Percentiles rank a stretch among this genome's conserved stretches.
These are phyloP conservation scores for Solanum appendiculatum DNA, from an alignment of 257 asterid species.

Conservation along the genomic window DNA sequence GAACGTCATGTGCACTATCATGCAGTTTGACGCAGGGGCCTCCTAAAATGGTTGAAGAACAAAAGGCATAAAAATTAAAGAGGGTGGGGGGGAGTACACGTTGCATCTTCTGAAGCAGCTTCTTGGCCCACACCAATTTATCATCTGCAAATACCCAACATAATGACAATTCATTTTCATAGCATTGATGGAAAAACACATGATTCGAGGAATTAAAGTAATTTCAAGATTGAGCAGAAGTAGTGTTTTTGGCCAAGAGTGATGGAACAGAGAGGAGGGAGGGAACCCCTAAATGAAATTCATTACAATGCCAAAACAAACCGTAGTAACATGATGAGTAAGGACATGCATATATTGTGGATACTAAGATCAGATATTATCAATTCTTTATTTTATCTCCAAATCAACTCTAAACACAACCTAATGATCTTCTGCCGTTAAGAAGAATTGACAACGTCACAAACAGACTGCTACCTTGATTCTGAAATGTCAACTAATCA, in stretches of 20 bases:
- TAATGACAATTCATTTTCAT: neutral
- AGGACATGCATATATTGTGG: neutral
- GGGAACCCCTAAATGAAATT: neutral
- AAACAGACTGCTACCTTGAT: slow-evolving; percentile 26
- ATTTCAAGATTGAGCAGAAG: neutral
- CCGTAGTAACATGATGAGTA: neutral
- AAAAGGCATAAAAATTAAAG: neutral
- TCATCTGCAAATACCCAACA: neutral
- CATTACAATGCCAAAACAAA: neutral
- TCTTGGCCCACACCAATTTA: neutral
- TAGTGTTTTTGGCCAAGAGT: neutral
- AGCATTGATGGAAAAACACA: neutral
- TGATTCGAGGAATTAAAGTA: neutral
- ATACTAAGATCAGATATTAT: neutral
- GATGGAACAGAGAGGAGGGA: neutral
- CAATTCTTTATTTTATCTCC: neutral
- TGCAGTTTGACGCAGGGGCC: neutral
- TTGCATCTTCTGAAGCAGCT: neutral
- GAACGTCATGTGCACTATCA: neutral
- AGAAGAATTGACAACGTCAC: neutral
- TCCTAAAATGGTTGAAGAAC: neutral
- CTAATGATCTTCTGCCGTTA: neutral
- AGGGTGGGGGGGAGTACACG: neutral
- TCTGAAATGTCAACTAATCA: slow-evolving; percentile 35
- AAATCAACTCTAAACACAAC: neutral